phyloP scores from a whole-genome alignment of 805 yeast genomes.

The Limtongozyma cylindracea region DNA sequence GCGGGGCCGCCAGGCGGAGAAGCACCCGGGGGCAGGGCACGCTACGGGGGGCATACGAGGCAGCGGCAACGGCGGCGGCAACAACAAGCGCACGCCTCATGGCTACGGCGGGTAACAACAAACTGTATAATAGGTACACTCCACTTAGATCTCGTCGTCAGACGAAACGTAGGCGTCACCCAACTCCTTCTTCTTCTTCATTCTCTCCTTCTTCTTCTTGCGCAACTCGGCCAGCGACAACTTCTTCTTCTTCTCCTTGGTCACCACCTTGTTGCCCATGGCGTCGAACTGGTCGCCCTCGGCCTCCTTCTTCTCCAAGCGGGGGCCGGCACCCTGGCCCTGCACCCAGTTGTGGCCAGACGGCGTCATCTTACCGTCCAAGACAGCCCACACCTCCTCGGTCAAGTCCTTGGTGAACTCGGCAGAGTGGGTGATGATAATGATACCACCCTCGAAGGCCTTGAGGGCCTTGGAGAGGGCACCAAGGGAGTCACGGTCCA shows the following conservation, averaged over 20 bases:
- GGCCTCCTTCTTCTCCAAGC: slow-evolving; percentile 78
- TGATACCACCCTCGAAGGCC: slow-evolving; percentile 98
- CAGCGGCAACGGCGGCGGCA: not conserved
- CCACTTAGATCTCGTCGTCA: slow-evolving; percentile 33
- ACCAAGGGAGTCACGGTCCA: slow-evolving; percentile 98
- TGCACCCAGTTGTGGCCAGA: slow-evolving; percentile 99
- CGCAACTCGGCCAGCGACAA: slow-evolving; percentile 97
- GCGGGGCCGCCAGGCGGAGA: not conserved
- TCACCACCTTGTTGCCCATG: slow-evolving; percentile 98
- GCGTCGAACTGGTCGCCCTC: slow-evolving; percentile 99
- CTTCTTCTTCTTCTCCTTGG: slow-evolving; percentile 91
- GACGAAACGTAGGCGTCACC: slow-evolving; percentile 95
- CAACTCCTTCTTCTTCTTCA: slow-evolving; percentile 99
- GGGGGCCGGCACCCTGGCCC: slow-evolving; percentile 99
- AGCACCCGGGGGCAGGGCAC: not conserved
- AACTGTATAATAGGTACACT: too few species aligned
- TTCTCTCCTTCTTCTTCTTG: slow-evolving; percentile 99
- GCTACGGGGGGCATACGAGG: not conserved
- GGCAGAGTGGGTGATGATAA: slow-evolving; percentile 98
- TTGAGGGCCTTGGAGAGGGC: slow-evolving; percentile 98
- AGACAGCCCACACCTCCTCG: slow-evolving; percentile 99
- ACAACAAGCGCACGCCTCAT: not conserved
- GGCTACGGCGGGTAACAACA: not conserved
- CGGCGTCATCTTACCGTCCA: slow-evolving; percentile 97
- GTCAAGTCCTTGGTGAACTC: slow-evolving; percentile 99